Evolutionary conservation across 2,329 filamentous ascomycete species (phyloP).

Genomic region (Pseudocercospora eumusae): DNA sequence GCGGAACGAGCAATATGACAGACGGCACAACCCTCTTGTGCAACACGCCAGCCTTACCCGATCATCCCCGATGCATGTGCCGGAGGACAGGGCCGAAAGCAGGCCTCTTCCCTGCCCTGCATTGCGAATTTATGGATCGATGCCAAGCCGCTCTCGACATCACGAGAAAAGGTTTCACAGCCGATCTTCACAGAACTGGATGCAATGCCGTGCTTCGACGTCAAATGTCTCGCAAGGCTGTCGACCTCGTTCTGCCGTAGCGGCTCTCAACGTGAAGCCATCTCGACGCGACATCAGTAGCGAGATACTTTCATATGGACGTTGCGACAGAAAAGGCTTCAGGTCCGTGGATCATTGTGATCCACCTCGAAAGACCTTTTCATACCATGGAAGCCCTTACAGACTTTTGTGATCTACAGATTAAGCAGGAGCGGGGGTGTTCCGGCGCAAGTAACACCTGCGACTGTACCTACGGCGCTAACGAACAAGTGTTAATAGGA

Average conservation of each 20-base stretch:
- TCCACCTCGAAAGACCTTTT: no score
- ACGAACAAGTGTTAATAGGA: no score
- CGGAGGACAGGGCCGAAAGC: neutral
- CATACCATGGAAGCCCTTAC: neutral
- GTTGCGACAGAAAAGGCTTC: neutral
- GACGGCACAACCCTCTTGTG: neutral
- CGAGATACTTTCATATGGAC: neutral
- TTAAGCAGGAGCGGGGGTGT: neutral
- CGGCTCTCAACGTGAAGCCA: neutral
- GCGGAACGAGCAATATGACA: neutral
- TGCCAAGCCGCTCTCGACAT: neutral
- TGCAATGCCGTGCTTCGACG: neutral
- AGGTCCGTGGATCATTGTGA: neutral
- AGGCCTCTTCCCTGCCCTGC: neutral
- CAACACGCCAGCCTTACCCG: neutral
- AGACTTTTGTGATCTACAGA: neutral
- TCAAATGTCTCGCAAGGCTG: neutral
- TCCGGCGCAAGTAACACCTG: neutral
- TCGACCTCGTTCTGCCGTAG: neutral
- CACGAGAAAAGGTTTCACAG: neutral
- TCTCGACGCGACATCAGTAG: neutral
- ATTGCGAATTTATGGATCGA: neutral
- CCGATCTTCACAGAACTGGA: neutral
- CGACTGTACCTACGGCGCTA: no score
- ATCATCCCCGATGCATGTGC: neutral